Evolutionary conservation across 2,329 filamentous ascomycete genomes (phyloP).

Genomic region (Hymenoscyphus fructigenus): DNA sequence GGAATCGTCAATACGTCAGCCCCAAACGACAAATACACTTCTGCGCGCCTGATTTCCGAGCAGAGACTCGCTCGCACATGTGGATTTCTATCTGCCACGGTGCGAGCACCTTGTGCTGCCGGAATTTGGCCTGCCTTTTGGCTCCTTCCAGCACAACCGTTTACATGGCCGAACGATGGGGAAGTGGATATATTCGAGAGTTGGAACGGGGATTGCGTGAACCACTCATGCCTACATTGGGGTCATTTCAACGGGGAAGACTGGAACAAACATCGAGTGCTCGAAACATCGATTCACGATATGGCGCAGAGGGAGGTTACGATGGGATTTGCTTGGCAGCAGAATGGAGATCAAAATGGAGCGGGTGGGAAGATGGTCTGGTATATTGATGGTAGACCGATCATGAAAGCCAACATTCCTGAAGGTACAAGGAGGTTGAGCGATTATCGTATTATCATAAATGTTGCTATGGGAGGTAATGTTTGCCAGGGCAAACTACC

Average conservation of each 20-base stretch:
- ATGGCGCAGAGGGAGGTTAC: constrained; percentile 47
- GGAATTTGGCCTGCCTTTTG: constrained; percentile 64
- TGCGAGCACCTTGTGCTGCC: constrained; percentile 51
- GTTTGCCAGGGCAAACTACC: constrained; percentile 54
- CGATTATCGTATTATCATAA: constrained; percentile 57
- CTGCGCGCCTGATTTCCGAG: constrained; percentile 54
- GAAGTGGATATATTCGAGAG: constrained; percentile 61
- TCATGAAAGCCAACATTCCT: constrained; percentile 57
- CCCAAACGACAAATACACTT: constrained; percentile 50
- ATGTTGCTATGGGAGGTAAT: constrained; percentile 62
- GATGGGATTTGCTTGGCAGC: constrained; percentile 59
- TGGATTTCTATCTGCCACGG: constrained; percentile 52
- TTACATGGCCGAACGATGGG: constrained; percentile 57
- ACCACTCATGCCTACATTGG: constrained; percentile 60
- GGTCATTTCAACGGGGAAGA: constrained; percentile 54
- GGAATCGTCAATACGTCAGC: constrained; percentile 43
- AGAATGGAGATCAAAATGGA: constrained; percentile 38
- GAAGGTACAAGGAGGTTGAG: constrained; percentile 52
- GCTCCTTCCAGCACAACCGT: constrained; percentile 58
- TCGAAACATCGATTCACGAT: constrained; percentile 50
- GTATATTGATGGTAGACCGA: constrained; percentile 57
- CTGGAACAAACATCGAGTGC: constrained; percentile 55
- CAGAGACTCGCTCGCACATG: constrained; percentile 50
- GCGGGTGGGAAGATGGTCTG: constrained; percentile 51
- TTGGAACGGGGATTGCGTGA: constrained; percentile 58